Evolutionary conservation across 106 monocot genomes (phyloP).

Genomic region (Dendrobium chrysotoxum): DNA sequence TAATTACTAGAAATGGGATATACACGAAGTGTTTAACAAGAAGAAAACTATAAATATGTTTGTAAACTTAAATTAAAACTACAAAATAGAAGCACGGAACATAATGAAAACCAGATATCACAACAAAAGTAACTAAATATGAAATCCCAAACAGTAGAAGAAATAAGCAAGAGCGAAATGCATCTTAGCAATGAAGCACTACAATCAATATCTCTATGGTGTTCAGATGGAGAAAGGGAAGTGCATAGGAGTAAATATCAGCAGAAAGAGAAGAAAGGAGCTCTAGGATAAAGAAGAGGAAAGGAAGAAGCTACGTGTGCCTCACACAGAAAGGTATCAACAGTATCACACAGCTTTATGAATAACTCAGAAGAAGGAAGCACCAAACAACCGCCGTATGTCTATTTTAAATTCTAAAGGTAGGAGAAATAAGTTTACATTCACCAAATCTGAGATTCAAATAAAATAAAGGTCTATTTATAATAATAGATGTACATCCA

Average conservation of each 20-base stretch:
- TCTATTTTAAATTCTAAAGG: background rate
- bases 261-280: too few species aligned
- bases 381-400: background rate
- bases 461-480: too few species aligned
- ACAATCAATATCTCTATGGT: background rate
- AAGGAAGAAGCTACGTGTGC: background rate
- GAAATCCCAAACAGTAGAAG: background rate
- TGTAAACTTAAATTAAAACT: background rate
- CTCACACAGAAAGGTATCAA: background rate
- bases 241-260: too few species aligned
- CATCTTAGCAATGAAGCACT: background rate
- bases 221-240: too few species aligned
- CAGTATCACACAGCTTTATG: background rate
- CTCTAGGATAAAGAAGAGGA: too few species aligned
- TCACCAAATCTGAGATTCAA: background rate
- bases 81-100: background rate
- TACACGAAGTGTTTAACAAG: background rate
- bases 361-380: background rate
- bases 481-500: too few species aligned
- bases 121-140: constrained; percentile 1
- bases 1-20: background rate
- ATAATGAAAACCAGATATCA: background rate
- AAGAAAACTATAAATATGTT: background rate
- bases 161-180: background rate
- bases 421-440: background rate